Base-by-base conservation (phyloP, 805 yeast genomes). In the Suhomyces xylopsoci region DNA sequence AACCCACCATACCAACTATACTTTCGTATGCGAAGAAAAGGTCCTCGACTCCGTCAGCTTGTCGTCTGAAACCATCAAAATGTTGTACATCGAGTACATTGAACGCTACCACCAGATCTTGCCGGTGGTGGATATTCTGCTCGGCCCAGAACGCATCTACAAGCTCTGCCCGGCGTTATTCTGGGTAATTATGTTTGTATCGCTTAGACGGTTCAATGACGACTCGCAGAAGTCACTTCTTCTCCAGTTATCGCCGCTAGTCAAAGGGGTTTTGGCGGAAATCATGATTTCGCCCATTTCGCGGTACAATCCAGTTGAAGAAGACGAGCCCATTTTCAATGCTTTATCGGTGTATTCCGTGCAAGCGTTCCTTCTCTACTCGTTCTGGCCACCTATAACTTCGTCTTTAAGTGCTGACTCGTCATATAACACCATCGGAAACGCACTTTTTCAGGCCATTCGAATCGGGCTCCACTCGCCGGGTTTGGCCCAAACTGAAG, bases 341-440 rank as follows among this genome's bases (percentile, higher is more conserved):
- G 93, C 91, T 2, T 89, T 96, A 4, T 87, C 96, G 20, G 97
- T 93, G 0, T 93, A 87, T 64, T 88, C 97, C 0, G 97, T 93
- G 0, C 99, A 93, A 67, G 97, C 97, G 0, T 87, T 93, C 57
- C 70, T 93, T 25, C 73, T 93, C 1, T 90, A 88, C 68, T 87
- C 97, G 0, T 83, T 87, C 66, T 93, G 98, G 99, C 98, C 98
- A 0, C 97, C 97, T 3, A 79, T 92, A 38, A 90, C 97, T 0
- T 90, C 98, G 0, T 91, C 97, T 0, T 77, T 94, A 46, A 88
- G 96, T 68, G 97, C 98, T 0, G 98, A 94, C 65, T 87, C 97
- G 7, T 87, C 96, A 3, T 93, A 97, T 96, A 90, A 88, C 65
- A 90, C 97, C 1, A 86, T 90, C 20, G 98, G 97, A 0, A 85